A percentile compares a stretch with the other conserved stretches of the same genome.
Conservation (phyloP, 1,284 basidiomycete species). For the Cryptococcus hybrid region DNA sequence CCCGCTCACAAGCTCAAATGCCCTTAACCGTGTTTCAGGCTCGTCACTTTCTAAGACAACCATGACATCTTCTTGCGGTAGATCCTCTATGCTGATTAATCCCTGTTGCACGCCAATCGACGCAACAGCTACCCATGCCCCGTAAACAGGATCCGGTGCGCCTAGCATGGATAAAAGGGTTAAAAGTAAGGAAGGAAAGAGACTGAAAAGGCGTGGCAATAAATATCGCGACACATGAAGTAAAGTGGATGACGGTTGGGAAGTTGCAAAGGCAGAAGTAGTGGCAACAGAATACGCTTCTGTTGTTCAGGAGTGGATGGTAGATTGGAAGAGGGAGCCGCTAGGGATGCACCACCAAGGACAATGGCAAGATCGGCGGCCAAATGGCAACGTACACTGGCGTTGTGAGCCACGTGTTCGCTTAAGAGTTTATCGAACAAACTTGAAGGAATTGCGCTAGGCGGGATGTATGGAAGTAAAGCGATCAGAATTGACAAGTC, state of each 20-base stretch:
- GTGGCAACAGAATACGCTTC: conserved; percentile 20
- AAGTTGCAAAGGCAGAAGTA: conserved; percentile 21
- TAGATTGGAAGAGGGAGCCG: not conserved
- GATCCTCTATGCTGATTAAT: conserved; percentile 15
- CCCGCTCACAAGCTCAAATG: conserved; percentile 32
- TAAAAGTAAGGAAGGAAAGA: conserved; percentile 26
- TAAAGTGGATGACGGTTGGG: not conserved
- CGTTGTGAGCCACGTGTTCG: conserved; percentile 20
- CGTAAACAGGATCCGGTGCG: conserved; percentile 10
- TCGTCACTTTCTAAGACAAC: conserved; percentile 34
- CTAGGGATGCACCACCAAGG: not conserved
- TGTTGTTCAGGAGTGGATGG: not conserved
- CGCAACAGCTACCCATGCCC: conserved; percentile 39
- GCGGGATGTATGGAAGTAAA: conserved; percentile 24
- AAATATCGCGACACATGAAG: conserved; percentile 1
- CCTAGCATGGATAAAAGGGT: conserved; percentile 4
- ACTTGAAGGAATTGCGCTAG: conserved; percentile 9
- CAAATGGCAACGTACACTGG: conserved; percentile 22
- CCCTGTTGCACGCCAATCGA: conserved; percentile 33
- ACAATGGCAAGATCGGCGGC: conserved; percentile 18
- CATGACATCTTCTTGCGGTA: conserved; percentile 21
- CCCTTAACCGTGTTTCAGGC: conserved; percentile 28
- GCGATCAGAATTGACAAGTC: conserved; percentile 21
- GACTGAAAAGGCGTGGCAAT: not conserved
- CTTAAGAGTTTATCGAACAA: conserved; percentile 21